Base-by-base conservation (phyloP, 495 filamentous ascomycete species). In the Lophiotrema nucula region DNA sequence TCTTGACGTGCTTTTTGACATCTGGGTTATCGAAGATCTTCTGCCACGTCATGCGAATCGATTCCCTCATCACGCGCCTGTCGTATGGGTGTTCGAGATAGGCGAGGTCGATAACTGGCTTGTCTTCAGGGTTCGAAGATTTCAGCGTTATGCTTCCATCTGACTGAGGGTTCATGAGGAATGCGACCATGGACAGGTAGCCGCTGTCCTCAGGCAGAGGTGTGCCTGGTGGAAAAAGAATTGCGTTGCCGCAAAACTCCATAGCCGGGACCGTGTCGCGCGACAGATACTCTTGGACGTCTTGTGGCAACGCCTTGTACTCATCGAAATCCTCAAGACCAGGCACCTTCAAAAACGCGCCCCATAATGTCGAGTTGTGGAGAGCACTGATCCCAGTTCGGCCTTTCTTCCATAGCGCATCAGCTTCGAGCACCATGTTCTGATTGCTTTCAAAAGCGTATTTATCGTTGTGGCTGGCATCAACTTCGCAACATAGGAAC, bases 41-140 rank as follows among this genome's bases (percentile, higher is more conserved):
- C 2, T 81, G 31, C 0, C 44, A 62, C 11, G 72, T 67, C 6
- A 80, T 70, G 2, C 79, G 73, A 28, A 81, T 72, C 1, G 77
- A 72, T 61, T 85, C 80, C 31, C 85, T 67, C 12, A 77, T 76
- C 0, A 76, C 74, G 1, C 78, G 77, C 3, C 74, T 75, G 60
- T 88, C 85, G 48, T 76, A 87, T 4, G 79, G 74, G 42, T 82
- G 76, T 45, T 52, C 21, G 16, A 65, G 41, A 24, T 47, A 65
- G 12, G 28, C 57, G 1, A 56, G 37, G 18, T 65, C 56, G 28
- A 65, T 60, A n/a, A 60, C 24, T 21, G 56, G 56, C 31, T 45
- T 55, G 41, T 65, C 62, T 10, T 42, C 50, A 1, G 51, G 51
- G 39, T 65, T 43, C 5, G 51, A 21, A 19, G 62, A 65, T 1